phyloP scores from a whole-genome alignment of 257 asterid genomes.

The Solanum rostratum region DNA sequence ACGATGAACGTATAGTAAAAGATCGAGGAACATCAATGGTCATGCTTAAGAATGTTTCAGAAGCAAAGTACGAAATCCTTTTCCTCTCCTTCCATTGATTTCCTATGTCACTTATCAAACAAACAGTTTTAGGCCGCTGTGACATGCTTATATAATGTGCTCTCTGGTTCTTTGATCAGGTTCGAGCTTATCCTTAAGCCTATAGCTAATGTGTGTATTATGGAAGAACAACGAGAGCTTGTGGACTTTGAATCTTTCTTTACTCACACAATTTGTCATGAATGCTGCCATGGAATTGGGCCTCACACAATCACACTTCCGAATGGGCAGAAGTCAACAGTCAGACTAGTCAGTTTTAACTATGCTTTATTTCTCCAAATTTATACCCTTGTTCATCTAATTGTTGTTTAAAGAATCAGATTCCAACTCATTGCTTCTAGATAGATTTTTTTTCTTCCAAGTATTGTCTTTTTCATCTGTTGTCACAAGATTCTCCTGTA shows the following conservation, averaged over 20 bases:
- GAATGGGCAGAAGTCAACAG: conserved; percentile 69
- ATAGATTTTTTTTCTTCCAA: not conserved
- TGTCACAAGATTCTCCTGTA: conserved; percentile 1
- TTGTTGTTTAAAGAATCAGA: not conserved
- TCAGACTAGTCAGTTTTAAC: conserved; percentile 58
- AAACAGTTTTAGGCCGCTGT: not conserved
- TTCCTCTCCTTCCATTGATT: not conserved
- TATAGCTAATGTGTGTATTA: conserved; percentile 63
- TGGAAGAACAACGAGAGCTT: conserved; percentile 46
- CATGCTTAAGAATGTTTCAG: conserved; percentile 94
- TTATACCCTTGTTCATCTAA: not conserved
- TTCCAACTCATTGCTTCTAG: not conserved
- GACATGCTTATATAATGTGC: not conserved
- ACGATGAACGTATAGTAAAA: conserved; percentile 87
- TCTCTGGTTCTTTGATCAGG: conserved; percentile 29
- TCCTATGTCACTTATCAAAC: not conserved
- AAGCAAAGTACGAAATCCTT: conserved; percentile 57
- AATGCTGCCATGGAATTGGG: conserved; percentile 97
- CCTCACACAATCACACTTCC: conserved; percentile 91
- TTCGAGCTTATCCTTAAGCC: conserved; percentile 91
- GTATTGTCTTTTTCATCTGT: not conserved
- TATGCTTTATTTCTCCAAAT: not conserved
- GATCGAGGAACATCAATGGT: conserved; percentile 96
- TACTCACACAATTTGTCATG: conserved; percentile 91
- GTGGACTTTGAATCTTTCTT: conserved; percentile 91